phyloP scores from a whole-genome alignment of 1,284 basidiomycete species.

The Vanrija humicola region DNA sequence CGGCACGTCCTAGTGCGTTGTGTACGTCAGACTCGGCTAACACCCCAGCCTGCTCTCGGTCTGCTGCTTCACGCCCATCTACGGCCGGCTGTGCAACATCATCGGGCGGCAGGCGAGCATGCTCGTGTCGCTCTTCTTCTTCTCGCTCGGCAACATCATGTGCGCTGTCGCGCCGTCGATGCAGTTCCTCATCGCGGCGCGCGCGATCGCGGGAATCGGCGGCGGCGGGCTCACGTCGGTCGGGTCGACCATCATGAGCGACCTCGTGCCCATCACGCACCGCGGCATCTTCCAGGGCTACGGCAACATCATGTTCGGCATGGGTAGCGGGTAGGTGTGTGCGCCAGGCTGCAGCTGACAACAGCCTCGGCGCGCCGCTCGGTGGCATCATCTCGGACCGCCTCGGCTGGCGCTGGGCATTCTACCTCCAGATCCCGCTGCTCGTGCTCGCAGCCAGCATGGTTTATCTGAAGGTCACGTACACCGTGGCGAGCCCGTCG shows the following conservation, averaged over 20 bases:
- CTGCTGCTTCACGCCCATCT: slow-evolving; percentile 82
- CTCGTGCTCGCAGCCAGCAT: slow-evolving; percentile 64
- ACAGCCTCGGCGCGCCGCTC: slow-evolving; percentile 77
- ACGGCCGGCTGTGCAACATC: slow-evolving; percentile 82
- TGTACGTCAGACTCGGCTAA: not conserved
- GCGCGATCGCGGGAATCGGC: slow-evolving; percentile 82
- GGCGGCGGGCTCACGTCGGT: slow-evolving; percentile 63
- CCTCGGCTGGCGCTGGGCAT: slow-evolving; percentile 64
- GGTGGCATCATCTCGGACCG: slow-evolving; percentile 80
- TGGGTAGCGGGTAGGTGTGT: slow-evolving; percentile 52
- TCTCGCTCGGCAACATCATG: slow-evolving; percentile 73
- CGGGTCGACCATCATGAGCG: slow-evolving; percentile 41
- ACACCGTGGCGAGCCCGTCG: slow-evolving; percentile 24
- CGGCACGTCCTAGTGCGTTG: slow-evolving; percentile 59
- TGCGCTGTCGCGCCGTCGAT: slow-evolving; percentile 81
- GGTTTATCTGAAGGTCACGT: slow-evolving; percentile 65
- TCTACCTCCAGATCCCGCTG: slow-evolving; percentile 70
- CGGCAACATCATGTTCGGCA: slow-evolving; percentile 64
- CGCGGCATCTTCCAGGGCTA: slow-evolving; percentile 84
- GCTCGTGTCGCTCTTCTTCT: slow-evolving; percentile 69
- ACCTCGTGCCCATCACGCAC: slow-evolving; percentile 63
- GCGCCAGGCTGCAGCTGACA: slow-evolving; percentile 6
- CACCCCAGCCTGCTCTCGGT: slow-evolving; percentile 63
- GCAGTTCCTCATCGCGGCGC: slow-evolving; percentile 71
- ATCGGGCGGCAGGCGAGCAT: slow-evolving; percentile 71